Percentiles rank a stretch among this genome's conserved stretches.
Evolutionary conservation across 306 rosid species (phyloP).

Genomic region (Comarum palustre): DNA sequence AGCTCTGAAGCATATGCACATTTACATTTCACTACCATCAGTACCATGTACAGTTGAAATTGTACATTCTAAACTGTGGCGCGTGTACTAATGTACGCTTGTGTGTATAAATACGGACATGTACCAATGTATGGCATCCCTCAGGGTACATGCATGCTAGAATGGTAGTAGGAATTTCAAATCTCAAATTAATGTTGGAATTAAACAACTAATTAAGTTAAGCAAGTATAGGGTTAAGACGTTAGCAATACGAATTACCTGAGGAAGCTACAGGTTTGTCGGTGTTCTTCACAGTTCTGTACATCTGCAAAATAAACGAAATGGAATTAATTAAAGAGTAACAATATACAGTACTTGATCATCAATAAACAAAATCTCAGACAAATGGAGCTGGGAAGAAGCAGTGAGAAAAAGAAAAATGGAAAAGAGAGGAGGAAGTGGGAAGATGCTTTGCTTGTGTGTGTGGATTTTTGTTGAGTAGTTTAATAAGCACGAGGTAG

Average conservation of each 20-base stretch:
- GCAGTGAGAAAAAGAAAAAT: constrained; percentile 3
- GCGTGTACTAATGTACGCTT: neutral
- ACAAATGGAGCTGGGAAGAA: neutral
- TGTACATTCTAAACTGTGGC: neutral
- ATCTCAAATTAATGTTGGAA: neutral
- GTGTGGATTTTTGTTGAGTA: constrained; percentile 34
- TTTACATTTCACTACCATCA: neutral
- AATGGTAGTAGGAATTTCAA: neutral
- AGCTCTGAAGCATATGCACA: neutral
- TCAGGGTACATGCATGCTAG: neutral
- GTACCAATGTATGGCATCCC: neutral
- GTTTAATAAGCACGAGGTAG: constrained; percentile 62
- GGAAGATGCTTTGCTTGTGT: constrained; percentile 33
- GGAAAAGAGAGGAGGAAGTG: constrained; percentile 6
- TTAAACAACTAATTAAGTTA: constrained; percentile 3
- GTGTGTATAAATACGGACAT: neutral
- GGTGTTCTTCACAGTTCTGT: constrained; percentile 88
- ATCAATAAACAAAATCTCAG: neutral
- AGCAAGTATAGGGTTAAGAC: neutral
- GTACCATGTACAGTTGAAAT: neutral
- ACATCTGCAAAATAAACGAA: constrained; percentile 56
- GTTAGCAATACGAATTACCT: constrained; percentile 47
- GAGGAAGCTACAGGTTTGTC: constrained; percentile 85
- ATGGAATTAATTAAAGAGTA: neutral
- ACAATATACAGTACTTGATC: constrained; percentile 1